Evolutionary conservation across 805 yeast species (phyloP), one percentile per base, ranked within the genome.

Genomic region (Yarrowia sp.): DNA sequence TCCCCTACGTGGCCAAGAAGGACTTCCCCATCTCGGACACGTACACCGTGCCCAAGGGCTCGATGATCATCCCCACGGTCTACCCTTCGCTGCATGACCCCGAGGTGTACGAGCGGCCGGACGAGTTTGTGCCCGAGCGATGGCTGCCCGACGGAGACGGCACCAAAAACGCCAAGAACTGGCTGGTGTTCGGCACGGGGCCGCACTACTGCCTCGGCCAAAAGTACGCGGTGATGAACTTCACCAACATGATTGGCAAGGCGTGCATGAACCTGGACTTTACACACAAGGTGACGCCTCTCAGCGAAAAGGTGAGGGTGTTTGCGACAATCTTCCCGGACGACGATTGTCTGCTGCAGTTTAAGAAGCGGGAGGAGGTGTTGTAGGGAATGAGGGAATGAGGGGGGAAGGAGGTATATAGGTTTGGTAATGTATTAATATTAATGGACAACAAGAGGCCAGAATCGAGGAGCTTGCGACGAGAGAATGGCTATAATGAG

Each of bases 311-410:
- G 75, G 92, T 95, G 75, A 91, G 92, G 76, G 98, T 95, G 46
- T 95, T 95, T 77, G 99, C 99, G 34, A 95, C 99, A 19, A 92
- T 95, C 76, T 95, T 95, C 90, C 99, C 99, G 34, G 87, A 91
- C 78, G 99, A 95, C 80, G 97, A 95, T 78, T 86, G 96, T 76
- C 85, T 91, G 71, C 80, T 95, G 77, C 82, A 87, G 73, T 94
- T 93, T 82, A 64, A 64, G 67, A 46, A 47, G 53, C 36, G 44
- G 55, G 66, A 34, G 56, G 34, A 61, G n/a, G n/a, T n/a, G n/a
- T n/a, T n/a, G 33, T 20, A 46, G 33, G 44, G 30, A 24, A 24
- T 24, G 30, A 24, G 30, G 30, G 30, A 24, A 24, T 24, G 30
- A 24, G 30, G 30, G 30, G 30, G 6, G 30, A 24, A 24, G 30